Conservation (phyloP, 2,329 filamentous ascomycete species). For the Colletotrichum incanum region DNA sequence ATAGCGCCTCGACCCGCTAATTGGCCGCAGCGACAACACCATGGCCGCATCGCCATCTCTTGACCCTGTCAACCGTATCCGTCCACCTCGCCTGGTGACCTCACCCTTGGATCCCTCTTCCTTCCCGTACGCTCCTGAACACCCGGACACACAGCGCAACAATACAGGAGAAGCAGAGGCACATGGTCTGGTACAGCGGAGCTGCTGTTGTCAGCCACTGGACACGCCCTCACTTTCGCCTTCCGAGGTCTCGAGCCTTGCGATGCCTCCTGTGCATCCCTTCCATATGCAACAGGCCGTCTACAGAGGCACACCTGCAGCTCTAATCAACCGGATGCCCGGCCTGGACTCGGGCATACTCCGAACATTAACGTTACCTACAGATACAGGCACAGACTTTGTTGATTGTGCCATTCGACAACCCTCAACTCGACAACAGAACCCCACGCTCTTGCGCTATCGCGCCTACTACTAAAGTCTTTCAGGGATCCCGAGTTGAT, state of each 20-base stretch:
- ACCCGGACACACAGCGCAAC: background rate
- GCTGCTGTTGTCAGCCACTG: constrained; percentile 14
- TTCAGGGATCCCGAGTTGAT: constrained; percentile 24
- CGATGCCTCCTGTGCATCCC: constrained; percentile 10
- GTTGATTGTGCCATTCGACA: constrained; percentile 21
- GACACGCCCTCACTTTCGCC: constrained; percentile 1
- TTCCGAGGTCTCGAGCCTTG: constrained; percentile 20
- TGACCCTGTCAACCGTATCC: constrained; percentile 1
- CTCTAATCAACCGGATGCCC: constrained; percentile 13
- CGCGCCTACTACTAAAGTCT: constrained; percentile 5
- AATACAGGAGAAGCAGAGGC: constrained; percentile 3
- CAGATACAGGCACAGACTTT: constrained; percentile 6
- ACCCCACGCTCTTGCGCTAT: constrained; percentile 36
- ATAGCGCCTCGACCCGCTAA: constrained; percentile 42
- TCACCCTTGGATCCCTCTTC: constrained; percentile 15
- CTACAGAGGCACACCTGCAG: constrained; percentile 25
- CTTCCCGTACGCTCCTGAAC: constrained; percentile 3
- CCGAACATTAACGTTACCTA: constrained; percentile 34
- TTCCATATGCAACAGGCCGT: constrained; percentile 19
- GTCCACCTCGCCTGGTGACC: constrained; percentile 13
- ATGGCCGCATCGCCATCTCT: constrained; percentile 21
- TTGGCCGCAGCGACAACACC: constrained; percentile 35
- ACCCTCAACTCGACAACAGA: constrained; percentile 12
- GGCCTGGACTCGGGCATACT: constrained; percentile 39
- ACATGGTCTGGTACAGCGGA: background rate